phyloP scores from a whole-genome alignment of 257 asterid genomes.

The Jasminum sambac region DNA sequence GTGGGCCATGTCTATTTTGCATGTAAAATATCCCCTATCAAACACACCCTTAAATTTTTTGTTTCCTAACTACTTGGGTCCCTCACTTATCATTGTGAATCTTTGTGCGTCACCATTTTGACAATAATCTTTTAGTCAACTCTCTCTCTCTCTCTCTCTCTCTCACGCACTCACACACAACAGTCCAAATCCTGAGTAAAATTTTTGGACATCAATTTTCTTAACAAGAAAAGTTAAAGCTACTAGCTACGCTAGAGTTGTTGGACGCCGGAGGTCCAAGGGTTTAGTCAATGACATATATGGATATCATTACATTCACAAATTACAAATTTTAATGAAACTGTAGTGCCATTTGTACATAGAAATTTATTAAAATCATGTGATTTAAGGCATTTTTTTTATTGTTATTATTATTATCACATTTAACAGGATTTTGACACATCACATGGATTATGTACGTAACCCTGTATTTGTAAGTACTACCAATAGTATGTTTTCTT shows the following conservation, averaged over 20 bases:
- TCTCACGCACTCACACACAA: background rate
- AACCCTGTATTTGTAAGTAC: too few species aligned
- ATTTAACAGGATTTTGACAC: too few species aligned
- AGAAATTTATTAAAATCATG: too few species aligned
- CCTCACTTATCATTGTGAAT: slow-evolving; percentile 62
- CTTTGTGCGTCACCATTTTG: slow-evolving; percentile 52
- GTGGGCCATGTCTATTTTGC: too few species aligned
- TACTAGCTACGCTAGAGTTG: slow-evolving; percentile 12
- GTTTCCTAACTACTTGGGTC: slow-evolving; percentile 69
- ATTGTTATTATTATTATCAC: too few species aligned
- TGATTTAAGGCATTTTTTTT: too few species aligned
- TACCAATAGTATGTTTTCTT: too few species aligned
- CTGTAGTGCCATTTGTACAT: too few species aligned
- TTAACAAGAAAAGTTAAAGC: background rate
- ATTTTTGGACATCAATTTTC: background rate
- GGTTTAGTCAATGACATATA: slow-evolving; percentile 9
- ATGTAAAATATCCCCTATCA: too few species aligned
- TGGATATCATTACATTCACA: background rate
- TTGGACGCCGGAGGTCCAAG: slow-evolving; percentile 21
- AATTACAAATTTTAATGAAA: background rate
- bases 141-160: slow-evolving; percentile 15
- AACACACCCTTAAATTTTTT: slow-evolving; percentile 37
- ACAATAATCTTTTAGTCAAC: slow-evolving; percentile 57
- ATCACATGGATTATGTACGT: too few species aligned
- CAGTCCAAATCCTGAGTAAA: background rate